phyloP scores from a whole-genome alignment of 2,329 filamentous ascomycete genomes.

The Fusarium haematococcum region DNA sequence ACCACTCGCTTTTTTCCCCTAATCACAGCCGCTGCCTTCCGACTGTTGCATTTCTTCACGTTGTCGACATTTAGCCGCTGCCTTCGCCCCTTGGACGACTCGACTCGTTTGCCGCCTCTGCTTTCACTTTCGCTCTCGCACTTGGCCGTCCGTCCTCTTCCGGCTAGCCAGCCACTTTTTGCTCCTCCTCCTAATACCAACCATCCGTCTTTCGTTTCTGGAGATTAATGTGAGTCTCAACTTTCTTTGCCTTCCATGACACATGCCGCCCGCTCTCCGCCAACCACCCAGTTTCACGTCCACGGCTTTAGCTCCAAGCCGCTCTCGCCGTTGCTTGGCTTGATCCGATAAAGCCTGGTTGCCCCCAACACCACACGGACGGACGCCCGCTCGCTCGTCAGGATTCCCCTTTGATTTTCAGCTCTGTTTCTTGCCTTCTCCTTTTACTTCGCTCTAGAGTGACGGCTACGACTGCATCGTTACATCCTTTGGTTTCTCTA shows the following conservation, averaged over 20 bases:
- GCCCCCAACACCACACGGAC: slow-evolving; percentile 18
- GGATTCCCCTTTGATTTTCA: slow-evolving; percentile 8
- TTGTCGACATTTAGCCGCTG: slow-evolving; percentile 35
- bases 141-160: slow-evolving; percentile 38
- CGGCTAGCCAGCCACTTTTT: slow-evolving; percentile 42
- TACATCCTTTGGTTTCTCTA: slow-evolving; percentile 21
- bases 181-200: slow-evolving; percentile 40
- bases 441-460: slow-evolving; percentile 10
- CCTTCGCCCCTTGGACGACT: slow-evolving; percentile 22
- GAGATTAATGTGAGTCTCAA: slow-evolving; percentile 54
- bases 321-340: slow-evolving; percentile 9
- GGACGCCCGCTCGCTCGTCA: slow-evolving; percentile 1
- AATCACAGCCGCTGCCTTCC: slow-evolving; percentile 31
- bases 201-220: slow-evolving; percentile 37
- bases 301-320: slow-evolving; percentile 19
- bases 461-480: slow-evolving; percentile 28
- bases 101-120: slow-evolving; percentile 24
- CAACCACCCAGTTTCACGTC: slow-evolving; percentile 44
- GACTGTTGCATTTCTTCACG: slow-evolving; percentile 34
- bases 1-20: slow-evolving; percentile 36
- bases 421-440: background rate
- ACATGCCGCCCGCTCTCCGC: slow-evolving; percentile 45
- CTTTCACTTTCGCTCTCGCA: slow-evolving; percentile 32
- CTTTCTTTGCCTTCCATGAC: slow-evolving; percentile 45
- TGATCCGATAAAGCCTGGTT: slow-evolving; percentile 37